phyloP scores from a whole-genome alignment of 2,329 filamentous ascomycete species.

The Zarea fungicola region DNA sequence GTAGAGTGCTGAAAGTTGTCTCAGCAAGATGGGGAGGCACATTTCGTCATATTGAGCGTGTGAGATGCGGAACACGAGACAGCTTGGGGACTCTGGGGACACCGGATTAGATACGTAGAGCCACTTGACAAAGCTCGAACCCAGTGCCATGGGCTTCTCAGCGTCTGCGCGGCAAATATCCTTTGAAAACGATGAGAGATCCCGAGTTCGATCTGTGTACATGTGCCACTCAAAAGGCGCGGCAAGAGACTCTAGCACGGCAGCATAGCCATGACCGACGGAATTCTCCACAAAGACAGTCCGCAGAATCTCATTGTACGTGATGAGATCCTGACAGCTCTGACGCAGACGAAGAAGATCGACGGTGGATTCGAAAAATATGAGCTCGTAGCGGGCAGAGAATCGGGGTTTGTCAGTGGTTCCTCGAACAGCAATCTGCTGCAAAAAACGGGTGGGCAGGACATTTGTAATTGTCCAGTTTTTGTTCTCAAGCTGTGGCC shows the following conservation, averaged over 20 bases:
- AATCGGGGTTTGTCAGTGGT: constrained; percentile 55
- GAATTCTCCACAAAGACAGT: constrained; percentile 59
- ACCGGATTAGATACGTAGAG: constrained; percentile 39
- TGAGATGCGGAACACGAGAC: constrained; percentile 57
- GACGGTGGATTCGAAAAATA: constrained; percentile 52
- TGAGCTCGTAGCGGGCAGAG: constrained; percentile 59
- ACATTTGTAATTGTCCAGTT: constrained; percentile 50
- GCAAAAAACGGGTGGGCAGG: constrained; percentile 53
- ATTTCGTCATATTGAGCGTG: constrained; percentile 68
- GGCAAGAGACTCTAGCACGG: constrained; percentile 52
- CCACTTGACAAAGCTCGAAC: constrained; percentile 57
- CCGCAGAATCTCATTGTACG: constrained; percentile 58
- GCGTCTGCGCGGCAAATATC: constrained; percentile 52
- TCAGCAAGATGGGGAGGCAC: constrained; percentile 56
- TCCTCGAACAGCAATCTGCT: constrained; percentile 53
- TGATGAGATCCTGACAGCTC: constrained; percentile 51
- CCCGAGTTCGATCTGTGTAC: constrained; percentile 40
- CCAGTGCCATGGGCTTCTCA: constrained; percentile 49
- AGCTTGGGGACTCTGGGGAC: constrained; percentile 26
- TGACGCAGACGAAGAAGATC: constrained; percentile 43
- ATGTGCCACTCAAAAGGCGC: constrained; percentile 49
- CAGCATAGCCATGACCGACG: constrained; percentile 43
- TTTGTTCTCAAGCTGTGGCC: constrained; percentile 45
- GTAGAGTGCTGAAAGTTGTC: constrained; percentile 51
- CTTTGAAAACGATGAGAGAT: constrained; percentile 37